phyloP scores from a whole-genome alignment of 2,329 filamentous ascomycete genomes.

The Aureobasidium sp. region DNA sequence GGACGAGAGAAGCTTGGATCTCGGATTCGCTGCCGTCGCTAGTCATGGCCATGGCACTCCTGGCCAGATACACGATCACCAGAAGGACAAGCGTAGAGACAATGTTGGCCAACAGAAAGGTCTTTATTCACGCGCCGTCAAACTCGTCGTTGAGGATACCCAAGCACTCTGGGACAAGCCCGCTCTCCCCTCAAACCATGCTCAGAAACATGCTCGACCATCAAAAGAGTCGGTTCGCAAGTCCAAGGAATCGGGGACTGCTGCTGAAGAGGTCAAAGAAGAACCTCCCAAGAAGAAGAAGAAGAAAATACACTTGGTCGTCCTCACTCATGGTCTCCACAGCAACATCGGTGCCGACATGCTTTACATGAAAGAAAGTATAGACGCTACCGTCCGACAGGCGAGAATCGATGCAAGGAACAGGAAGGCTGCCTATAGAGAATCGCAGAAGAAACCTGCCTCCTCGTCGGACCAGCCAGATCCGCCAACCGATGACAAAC shows the following conservation, averaged over 20 bases:
- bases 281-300: slow-evolving; percentile 44
- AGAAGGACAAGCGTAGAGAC: slow-evolving; percentile 53
- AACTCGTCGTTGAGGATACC: slow-evolving; percentile 76
- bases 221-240: slow-evolving; percentile 14
- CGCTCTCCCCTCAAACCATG: slow-evolving; percentile 47
- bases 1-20: slow-evolving; percentile 71
- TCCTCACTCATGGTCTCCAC: slow-evolving; percentile 89
- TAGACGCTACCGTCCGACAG: slow-evolving; percentile 71
- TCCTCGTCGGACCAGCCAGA: slow-evolving; percentile 18
- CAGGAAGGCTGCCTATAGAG: slow-evolving; percentile 36
- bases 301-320: slow-evolving; percentile 80
- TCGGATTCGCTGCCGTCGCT: slow-evolving; percentile 52
- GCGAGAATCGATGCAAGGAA: slow-evolving; percentile 60
- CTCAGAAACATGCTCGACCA: slow-evolving; percentile 19
- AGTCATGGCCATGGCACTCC: slow-evolving; percentile 46
- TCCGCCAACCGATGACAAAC: slow-evolving; percentile 22
- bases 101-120: slow-evolving; percentile 63
- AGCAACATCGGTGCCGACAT: slow-evolving; percentile 95
- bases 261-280: slow-evolving; percentile 15
- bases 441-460: slow-evolving; percentile 15
- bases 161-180: slow-evolving; percentile 89
- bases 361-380: slow-evolving; percentile 95
- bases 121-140: slow-evolving; percentile 74
- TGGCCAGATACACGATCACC: slow-evolving; percentile 68
- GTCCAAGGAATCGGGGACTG: slow-evolving; percentile 6